phyloP scores from a whole-genome alignment of 257 asterid species.

The Hygrophila difformis region DNA sequence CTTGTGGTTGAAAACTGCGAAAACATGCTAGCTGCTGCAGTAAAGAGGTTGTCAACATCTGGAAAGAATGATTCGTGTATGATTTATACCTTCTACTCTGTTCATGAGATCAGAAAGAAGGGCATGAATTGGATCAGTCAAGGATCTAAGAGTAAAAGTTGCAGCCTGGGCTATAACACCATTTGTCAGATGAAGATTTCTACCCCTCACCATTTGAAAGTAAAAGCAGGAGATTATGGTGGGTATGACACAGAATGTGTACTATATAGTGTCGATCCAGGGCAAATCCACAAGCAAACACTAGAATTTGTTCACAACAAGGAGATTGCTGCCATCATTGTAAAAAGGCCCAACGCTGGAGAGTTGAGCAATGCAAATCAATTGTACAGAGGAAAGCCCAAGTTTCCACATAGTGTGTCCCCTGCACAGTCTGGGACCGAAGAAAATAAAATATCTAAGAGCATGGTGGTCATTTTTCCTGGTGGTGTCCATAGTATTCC shows the following conservation, averaged over 20 bases:
- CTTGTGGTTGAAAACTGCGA: constrained; percentile 61
- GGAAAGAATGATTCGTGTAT: constrained; percentile 41
- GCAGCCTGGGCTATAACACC: constrained; percentile 49
- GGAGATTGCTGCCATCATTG: constrained; percentile 73
- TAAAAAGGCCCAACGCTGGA: constrained; percentile 17
- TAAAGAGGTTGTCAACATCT: constrained; percentile 40
- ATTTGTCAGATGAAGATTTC: constrained; percentile 78
- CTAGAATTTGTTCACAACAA: constrained; percentile 35
- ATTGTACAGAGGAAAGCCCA: constrained; percentile 16
- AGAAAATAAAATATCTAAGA: constrained; percentile 17
- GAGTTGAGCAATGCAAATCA: constrained; percentile 14
- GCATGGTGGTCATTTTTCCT: constrained; percentile 60
- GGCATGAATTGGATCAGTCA: constrained; percentile 70
- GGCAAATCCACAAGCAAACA: constrained; percentile 34
- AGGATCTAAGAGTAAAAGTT: constrained; percentile 52
- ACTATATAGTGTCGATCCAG: constrained; percentile 40
- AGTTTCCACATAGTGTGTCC: constrained; percentile 3
- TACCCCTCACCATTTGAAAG: constrained; percentile 17
- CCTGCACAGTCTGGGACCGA: constrained; percentile 9
- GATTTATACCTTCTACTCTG: constrained; percentile 62
- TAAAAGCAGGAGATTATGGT: constrained; percentile 13
- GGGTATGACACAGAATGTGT: constrained; percentile 39
- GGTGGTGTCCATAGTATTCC: constrained; percentile 69
- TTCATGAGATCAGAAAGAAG: constrained; percentile 67
- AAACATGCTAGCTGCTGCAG: constrained; percentile 72